Evolutionary conservation across 805 yeast genomes (phyloP).

Genomic region (Brettanomyces bruxellensis): DNA sequence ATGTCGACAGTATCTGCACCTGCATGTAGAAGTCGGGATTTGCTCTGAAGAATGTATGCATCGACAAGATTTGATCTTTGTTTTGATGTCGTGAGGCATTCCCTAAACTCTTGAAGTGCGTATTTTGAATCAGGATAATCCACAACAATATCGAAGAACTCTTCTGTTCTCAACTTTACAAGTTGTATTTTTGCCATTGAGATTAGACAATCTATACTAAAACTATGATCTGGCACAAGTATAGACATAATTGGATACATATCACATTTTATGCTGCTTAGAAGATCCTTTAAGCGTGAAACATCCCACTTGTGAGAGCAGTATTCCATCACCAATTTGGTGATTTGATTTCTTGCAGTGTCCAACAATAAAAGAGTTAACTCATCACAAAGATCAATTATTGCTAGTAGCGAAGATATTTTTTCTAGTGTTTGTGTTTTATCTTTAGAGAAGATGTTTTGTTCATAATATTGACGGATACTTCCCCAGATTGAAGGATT

Average conservation of each 20-base stretch:
- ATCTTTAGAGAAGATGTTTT: conserved; percentile 8
- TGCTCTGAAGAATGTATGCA: conserved; percentile 37
- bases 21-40: conserved; percentile 53
- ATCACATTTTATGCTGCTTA: conserved; percentile 28
- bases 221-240: conserved; percentile 10
- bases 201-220: conserved; percentile 10
- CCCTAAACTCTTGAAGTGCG: conserved; percentile 51
- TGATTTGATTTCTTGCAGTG: conserved; percentile 30
- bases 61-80: conserved; percentile 47
- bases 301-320: conserved; percentile 30
- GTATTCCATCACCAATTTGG: conserved; percentile 18
- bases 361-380: conserved; percentile 25
- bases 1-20: conserved; percentile 74
- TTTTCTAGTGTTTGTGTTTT: conserved; percentile 5
- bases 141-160: conserved; percentile 50
- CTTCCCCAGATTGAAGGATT: conserved; percentile 4
- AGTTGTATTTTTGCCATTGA: conserved; percentile 16
- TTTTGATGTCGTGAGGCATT: conserved; percentile 35
- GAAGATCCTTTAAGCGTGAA: not conserved
- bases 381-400: conserved; percentile 15
- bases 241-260: conserved; percentile 26
- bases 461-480: conserved; percentile 9
- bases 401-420: conserved; percentile 11
- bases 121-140: conserved; percentile 42
- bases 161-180: conserved; percentile 39